Base-by-base conservation (phyloP, 148 eudicot genomes). In the Vaccinium macrocarpon region DNA sequence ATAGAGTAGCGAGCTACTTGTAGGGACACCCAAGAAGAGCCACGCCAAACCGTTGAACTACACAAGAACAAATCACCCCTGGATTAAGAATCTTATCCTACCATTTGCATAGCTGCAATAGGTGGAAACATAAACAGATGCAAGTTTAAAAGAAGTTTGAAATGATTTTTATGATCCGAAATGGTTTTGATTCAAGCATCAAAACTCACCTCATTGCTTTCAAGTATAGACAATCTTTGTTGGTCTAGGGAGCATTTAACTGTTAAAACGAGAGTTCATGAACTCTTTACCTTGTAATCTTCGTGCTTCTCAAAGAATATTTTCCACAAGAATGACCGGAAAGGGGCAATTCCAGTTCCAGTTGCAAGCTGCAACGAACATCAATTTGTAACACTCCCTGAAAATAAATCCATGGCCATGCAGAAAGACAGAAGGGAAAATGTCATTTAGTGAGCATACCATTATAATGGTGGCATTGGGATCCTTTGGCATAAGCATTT, bases 21-120 rank as follows among this genome's bases (percentile, higher is more conserved):
- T 97, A 75, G 98, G 98, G 27, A 97, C 99, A 87, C 98, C 99
- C 93, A 97, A 92, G 92, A 97, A 97, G 87, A 97, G 98, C 99
- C 99, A 97, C 48, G 99, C 98, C 91, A 97, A 89, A 51, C 99
- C 99, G 74, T 93, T 97, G 87, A 97, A 97, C 99, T 97, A 32
- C 57, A 53, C 53, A 66, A 29, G 6, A 21, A 32, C 14, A 21
- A 50, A 29, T 6, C 25, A 25, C 25, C 27, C 29, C 27, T 27
- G 32, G 55, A n/a, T 76, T 71, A 35, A 1, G 29, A 13, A 29
- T 4, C 11, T 66, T 27, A 25, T 23, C 9, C 35, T 66, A 25
- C 12, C 71, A 1, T 38, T 79, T 50, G 3, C 62, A 2, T 14
- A 29, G 14, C 27, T 52, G 51, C 52, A 74, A 5, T 46, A 46